Conservation (phyloP, 2,329 filamentous ascomycete genomes). For the Metarhizium robertsii region DNA sequence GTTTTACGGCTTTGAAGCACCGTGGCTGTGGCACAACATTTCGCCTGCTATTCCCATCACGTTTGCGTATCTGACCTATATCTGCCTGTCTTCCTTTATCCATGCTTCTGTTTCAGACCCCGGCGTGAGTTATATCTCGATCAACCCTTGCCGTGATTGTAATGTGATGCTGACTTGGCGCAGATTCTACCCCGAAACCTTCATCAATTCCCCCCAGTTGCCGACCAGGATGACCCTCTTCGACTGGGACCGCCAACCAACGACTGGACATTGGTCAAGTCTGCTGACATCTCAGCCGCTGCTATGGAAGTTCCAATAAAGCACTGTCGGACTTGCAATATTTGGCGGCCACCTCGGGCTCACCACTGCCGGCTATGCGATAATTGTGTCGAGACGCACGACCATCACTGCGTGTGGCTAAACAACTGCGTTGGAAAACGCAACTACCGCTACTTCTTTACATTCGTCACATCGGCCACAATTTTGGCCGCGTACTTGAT, state of each 20-base stretch:
- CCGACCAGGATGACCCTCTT: constrained; percentile 71
- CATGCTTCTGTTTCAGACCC: constrained; percentile 90
- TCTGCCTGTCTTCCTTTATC: constrained; percentile 87
- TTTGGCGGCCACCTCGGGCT: constrained; percentile 91
- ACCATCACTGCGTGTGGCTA: constrained; percentile 98
- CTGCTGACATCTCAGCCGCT: constrained; percentile 61
- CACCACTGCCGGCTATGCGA: constrained; percentile 97
- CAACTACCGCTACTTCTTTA: constrained; percentile 97
- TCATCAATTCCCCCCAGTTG: constrained; percentile 72
- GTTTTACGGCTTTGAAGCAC: constrained; percentile 78
- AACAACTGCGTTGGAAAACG: constrained; percentile 96
- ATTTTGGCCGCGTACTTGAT: constrained; percentile 68
- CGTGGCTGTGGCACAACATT: constrained; percentile 77
- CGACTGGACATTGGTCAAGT: constrained; percentile 88
- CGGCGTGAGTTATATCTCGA: constrained; percentile 57
- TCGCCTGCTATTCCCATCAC: constrained; percentile 82
- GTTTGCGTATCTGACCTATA: constrained; percentile 84
- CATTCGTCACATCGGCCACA: constrained; percentile 75
- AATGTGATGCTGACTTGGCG: constrained; percentile 2
- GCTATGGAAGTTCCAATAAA: constrained; percentile 98
- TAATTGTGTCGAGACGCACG: constrained; percentile 93
- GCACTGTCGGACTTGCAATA: constrained; percentile 94
- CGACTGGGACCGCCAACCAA: constrained; percentile 76
- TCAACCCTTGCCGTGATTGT: background rate
- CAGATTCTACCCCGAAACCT: constrained; percentile 89